These are phyloP conservation scores for Clarkia xantiana DNA, from an alignment of 345 rosid genomes.

Conservation along the genomic window DNA sequence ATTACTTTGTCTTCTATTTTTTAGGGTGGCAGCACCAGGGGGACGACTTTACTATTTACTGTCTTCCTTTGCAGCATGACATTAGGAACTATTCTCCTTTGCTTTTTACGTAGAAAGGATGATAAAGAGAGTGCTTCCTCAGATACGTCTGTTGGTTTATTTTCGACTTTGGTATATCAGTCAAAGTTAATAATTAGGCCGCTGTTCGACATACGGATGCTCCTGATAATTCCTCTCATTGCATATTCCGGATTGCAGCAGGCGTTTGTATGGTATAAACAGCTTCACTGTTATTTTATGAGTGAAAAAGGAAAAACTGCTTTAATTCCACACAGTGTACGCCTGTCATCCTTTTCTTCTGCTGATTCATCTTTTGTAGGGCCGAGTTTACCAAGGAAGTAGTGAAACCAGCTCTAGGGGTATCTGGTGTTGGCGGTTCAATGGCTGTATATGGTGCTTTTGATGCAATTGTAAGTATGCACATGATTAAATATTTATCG, in stretches of 20 bases:
- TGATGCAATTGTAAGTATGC: slow-evolving; percentile 68
- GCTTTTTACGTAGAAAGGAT: slow-evolving; percentile 57
- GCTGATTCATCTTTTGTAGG: slow-evolving; percentile 25
- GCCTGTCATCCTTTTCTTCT: not conserved
- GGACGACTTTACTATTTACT: slow-evolving; percentile 56
- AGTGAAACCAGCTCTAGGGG: slow-evolving; percentile 71
- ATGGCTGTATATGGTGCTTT: slow-evolving; percentile 91
- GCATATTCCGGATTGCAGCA: slow-evolving; percentile 92
- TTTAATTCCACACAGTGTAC: not conserved
- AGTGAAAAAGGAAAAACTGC: not conserved
- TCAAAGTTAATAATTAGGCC: slow-evolving; percentile 50
- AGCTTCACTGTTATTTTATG: not conserved
- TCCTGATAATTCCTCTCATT: slow-evolving; percentile 64
- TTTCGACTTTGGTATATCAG: slow-evolving; percentile 34
- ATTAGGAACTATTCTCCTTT: slow-evolving; percentile 63
- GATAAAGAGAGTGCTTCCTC: slow-evolving; percentile 28
- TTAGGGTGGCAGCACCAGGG: slow-evolving; percentile 62
- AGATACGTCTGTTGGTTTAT: slow-evolving; percentile 35
- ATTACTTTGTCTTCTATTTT: not conserved
- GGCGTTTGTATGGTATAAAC: slow-evolving; percentile 76
- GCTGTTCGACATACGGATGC: slow-evolving; percentile 58
- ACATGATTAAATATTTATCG: not conserved
- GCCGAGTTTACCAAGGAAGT: slow-evolving; percentile 84
- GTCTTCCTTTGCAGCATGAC: slow-evolving; percentile 68
- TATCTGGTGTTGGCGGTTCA: slow-evolving; percentile 75